Evolutionary conservation across 176 grass and related monocot genomes (phyloP).

Genomic region (Oryza longistaminata): DNA sequence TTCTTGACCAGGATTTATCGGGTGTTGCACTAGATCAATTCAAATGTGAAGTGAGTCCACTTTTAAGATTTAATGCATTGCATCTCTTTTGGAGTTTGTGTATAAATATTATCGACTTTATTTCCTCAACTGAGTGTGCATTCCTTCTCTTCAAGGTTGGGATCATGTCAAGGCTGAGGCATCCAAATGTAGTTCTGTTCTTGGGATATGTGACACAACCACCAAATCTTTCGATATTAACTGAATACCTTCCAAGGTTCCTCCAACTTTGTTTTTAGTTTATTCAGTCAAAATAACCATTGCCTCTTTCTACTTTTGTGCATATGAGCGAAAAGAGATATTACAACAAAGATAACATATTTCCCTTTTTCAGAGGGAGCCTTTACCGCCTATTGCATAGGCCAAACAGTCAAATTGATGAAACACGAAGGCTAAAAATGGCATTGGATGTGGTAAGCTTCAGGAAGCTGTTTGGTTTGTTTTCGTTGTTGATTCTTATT

Average conservation of each 20-base stretch:
- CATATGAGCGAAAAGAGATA: not conserved
- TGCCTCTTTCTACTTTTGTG: conserved; percentile 22
- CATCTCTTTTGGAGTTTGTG: conserved; percentile 7
- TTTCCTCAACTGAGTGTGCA: conserved; percentile 36
- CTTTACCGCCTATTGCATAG: conserved; percentile 97
- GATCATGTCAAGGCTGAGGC: conserved; percentile 92
- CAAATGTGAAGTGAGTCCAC: conserved; percentile 89
- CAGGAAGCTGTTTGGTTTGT: conserved; percentile 16
- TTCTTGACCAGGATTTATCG: conserved; percentile 94
- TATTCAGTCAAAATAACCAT: conserved; percentile 18
- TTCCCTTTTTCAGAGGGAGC: conserved; percentile 66
- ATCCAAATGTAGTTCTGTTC: conserved; percentile 99
- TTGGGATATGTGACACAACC: conserved; percentile 95
- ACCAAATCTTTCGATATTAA: conserved; percentile 98
- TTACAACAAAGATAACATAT: conserved; percentile 20
- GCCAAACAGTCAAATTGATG: conserved; percentile 75
- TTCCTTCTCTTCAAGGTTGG: conserved; percentile 63
- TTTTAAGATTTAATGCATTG: conserved; percentile 14
- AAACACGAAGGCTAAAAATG: conserved; percentile 89
- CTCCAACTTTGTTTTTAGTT: conserved; percentile 25
- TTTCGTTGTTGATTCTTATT: conserved; percentile 28
- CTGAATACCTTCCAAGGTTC: conserved; percentile 95
- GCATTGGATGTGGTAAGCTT: conserved; percentile 94
- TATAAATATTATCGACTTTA: conserved; percentile 17
- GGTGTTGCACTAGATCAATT: conserved; percentile 92